phyloP scores from a whole-genome alignment of 2,329 filamentous ascomycete genomes.

The Alternaria infectoria region DNA sequence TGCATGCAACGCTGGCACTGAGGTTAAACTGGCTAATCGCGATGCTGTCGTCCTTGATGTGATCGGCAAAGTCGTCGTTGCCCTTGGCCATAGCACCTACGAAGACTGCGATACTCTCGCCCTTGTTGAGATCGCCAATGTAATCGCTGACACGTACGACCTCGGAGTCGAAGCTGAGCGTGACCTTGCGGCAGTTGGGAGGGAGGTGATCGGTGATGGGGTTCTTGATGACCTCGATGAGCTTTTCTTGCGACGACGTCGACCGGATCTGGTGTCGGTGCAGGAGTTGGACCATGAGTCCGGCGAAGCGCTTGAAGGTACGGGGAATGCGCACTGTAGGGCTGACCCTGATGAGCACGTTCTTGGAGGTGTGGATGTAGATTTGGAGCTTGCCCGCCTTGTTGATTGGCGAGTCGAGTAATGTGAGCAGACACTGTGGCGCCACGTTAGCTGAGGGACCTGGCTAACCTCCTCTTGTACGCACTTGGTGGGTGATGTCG shows the following conservation, averaged over 20 bases:
- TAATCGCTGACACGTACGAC: slow-evolving; percentile 90
- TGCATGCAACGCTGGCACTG: slow-evolving; percentile 96
- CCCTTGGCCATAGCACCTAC: slow-evolving; percentile 99
- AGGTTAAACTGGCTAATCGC: slow-evolving; percentile 98
- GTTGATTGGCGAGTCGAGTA: slow-evolving; percentile 97
- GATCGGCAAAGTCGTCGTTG: slow-evolving; percentile 91
- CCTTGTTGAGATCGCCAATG: slow-evolving; percentile 75
- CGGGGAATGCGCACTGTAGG: slow-evolving; percentile 97
- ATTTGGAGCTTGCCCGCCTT: slow-evolving; percentile 98
- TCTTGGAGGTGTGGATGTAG: slow-evolving; percentile 97
- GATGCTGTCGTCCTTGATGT: slow-evolving; percentile 94
- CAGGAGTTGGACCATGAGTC: slow-evolving; percentile 96
- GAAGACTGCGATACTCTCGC: slow-evolving; percentile 97
- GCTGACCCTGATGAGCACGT: slow-evolving; percentile 95
- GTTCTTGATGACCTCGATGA: slow-evolving; percentile 96
- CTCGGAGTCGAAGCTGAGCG: slow-evolving; percentile 89
- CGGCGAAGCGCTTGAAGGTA: slow-evolving; percentile 98
- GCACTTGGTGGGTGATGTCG: slow-evolving; percentile 97
- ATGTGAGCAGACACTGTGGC: slow-evolving; percentile 86
- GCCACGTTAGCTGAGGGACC: slow-evolving; percentile 28
- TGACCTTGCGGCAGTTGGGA: slow-evolving; percentile 96
- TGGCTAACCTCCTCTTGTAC: slow-evolving; percentile 35
- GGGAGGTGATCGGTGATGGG: slow-evolving; percentile 97
- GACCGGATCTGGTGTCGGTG: slow-evolving; percentile 96
- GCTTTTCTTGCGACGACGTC: slow-evolving; percentile 95